A percentile compares a stretch with the other conserved stretches of the same genome.
These are phyloP conservation scores for Penicillium sp. DNA, from an alignment of 2,329 filamentous ascomycete genomes.

Conservation along the genomic window DNA sequence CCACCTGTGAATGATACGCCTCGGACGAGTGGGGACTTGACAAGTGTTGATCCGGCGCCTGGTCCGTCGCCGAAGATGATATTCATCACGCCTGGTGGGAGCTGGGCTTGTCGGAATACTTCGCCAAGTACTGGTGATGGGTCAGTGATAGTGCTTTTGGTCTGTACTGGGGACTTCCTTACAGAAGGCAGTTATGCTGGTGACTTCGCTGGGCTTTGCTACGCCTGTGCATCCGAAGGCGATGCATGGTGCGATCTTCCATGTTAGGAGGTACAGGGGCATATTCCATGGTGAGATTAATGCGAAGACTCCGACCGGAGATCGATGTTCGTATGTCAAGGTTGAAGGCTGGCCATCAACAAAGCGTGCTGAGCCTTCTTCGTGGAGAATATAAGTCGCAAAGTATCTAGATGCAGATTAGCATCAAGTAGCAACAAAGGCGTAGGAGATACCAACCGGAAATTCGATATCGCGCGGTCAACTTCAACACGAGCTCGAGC, in stretches of 20 bases:
- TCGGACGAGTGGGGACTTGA: slow-evolving; percentile 14
- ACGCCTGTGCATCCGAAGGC: slow-evolving; percentile 22
- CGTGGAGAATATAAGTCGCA: slow-evolving; percentile 7
- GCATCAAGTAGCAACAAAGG: not conserved
- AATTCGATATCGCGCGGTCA: slow-evolving; percentile 19
- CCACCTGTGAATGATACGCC: slow-evolving; percentile 21
- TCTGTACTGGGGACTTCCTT: not conserved
- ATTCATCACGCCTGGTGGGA: slow-evolving; percentile 18
- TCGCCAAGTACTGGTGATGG: slow-evolving; percentile 12
- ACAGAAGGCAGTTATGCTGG: slow-evolving; percentile 18
- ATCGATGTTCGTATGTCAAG: slow-evolving; percentile 23
- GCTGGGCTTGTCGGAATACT: slow-evolving; percentile 14
- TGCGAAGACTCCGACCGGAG: slow-evolving; percentile 17
- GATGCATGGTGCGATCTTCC: slow-evolving; percentile 23
- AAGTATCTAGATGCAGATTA: slow-evolving; percentile 1
- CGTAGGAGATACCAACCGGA: slow-evolving; percentile 6
- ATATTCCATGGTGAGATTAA: slow-evolving; percentile 24
- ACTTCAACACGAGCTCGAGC: slow-evolving; percentile 16
- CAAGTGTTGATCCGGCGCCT: slow-evolving; percentile 13
- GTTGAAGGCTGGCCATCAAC: slow-evolving; percentile 26
- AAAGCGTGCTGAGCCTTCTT: slow-evolving; percentile 6
- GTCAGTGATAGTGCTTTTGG: not conserved
- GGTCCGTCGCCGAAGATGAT: slow-evolving; percentile 16
- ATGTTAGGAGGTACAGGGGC: slow-evolving; percentile 20
- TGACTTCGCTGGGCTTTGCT: slow-evolving; percentile 20